Percentiles rank a stretch among this genome's conserved stretches.
phyloP scores from a whole-genome alignment of 2,329 filamentous ascomycete genomes.

The Juglanconis sp. region DNA sequence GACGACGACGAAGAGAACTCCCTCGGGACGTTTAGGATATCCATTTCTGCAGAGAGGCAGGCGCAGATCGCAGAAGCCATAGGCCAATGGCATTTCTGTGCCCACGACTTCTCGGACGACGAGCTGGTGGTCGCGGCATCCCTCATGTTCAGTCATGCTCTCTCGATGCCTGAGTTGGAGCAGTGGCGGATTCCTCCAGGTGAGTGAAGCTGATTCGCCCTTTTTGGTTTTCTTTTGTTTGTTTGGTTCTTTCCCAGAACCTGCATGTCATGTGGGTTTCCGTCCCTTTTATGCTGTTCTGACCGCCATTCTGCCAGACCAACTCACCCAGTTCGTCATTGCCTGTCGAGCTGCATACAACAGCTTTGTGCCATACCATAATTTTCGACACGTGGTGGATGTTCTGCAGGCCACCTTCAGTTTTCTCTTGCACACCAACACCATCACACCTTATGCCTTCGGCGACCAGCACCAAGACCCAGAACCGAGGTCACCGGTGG shows the following conservation, averaged over 20 bases:
- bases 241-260: conserved; percentile 20
- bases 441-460: conserved; percentile 61
- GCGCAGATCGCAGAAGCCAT: conserved; percentile 65
- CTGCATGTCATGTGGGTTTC: conserved; percentile 3
- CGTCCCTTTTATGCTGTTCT: conserved; percentile 28
- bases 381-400: conserved; percentile 95
- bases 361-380: conserved; percentile 93
- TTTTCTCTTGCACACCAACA: conserved; percentile 79
- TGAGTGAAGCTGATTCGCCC: conserved; percentile 38
- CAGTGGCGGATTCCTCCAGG: conserved; percentile 76
- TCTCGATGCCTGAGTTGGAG: conserved; percentile 76
- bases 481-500: conserved; percentile 59
- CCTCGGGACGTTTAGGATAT: conserved; percentile 40
- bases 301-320: conserved; percentile 52
- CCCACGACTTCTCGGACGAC: conserved; percentile 85
- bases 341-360: conserved; percentile 95
- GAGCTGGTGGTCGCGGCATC: conserved; percentile 83
- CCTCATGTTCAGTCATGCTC: conserved; percentile 84
- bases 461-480: conserved; percentile 33
- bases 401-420: conserved; percentile 91
- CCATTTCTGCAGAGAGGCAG: conserved; percentile 64
- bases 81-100: conserved; percentile 82
- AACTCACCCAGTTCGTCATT: conserved; percentile 80
- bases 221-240: conserved; percentile 7
- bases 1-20: conserved; percentile 55